Conservation (phyloP, 164 flowering plant genomes). For the Berberis vulgaris region DNA sequence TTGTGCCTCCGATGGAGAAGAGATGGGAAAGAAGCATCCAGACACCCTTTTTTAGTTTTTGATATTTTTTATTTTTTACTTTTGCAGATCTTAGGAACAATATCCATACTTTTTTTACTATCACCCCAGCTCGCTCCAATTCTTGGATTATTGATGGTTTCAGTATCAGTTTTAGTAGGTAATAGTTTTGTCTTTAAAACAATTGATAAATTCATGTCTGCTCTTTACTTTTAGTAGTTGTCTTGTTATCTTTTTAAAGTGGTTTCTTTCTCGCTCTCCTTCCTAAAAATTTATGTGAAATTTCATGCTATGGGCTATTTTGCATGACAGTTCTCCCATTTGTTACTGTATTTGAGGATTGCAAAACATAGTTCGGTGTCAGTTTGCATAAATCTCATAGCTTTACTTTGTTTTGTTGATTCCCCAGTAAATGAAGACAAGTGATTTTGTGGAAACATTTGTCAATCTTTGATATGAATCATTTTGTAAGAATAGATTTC, state of each 20-base stretch:
- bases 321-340: not conserved
- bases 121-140: constrained; percentile 88
- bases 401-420: no score
- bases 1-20: no score
- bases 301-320: not conserved
- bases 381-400: no score
- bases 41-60: no score
- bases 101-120: constrained; percentile 64
- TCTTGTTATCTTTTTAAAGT: not conserved
- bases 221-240: not conserved
- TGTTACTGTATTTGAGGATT: no score
- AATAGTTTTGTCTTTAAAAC: not conserved
- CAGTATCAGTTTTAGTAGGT: constrained; percentile 73
- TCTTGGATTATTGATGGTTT: constrained; percentile 57
- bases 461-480: no score
- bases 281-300: not conserved
- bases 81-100: constrained; percentile 73
- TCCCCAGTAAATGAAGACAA: no score
- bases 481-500: no score
- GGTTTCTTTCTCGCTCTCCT: not conserved
- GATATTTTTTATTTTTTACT: not conserved
- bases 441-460: no score
- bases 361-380: no score
- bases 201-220: not conserved
- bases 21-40: no score